Evolutionary conservation across 768 basidiomycete species (phyloP).

Genomic region (Mycena galericulata): DNA sequence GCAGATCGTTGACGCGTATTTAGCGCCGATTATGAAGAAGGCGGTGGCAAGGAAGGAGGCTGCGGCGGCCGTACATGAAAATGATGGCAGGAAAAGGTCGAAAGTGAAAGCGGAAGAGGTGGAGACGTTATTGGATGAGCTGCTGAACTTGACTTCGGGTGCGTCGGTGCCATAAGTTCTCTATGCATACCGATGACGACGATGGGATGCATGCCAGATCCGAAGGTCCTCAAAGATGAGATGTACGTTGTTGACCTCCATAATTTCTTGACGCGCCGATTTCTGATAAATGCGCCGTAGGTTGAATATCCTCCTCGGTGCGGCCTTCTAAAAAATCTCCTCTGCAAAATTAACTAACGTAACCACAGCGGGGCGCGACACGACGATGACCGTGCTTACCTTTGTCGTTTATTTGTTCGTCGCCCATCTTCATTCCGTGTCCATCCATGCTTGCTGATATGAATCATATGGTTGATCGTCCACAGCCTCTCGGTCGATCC

Average conservation of each 20-base stretch:
- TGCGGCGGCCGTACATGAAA: not conserved
- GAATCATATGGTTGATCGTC: not conserved
- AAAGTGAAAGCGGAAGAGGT: constrained; percentile 42
- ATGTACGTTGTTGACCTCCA: constrained; percentile 1
- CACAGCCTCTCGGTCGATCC: constrained; percentile 20
- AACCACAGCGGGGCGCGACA: constrained; percentile 19
- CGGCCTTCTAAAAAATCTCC: not conserved
- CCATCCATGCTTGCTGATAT: no score
- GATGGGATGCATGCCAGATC: not conserved
- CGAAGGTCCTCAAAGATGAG: constrained; percentile 28
- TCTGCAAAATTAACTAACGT: not conserved
- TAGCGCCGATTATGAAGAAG: constrained; percentile 64
- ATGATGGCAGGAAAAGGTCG: constrained; percentile 32
- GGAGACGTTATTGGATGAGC: constrained; percentile 61
- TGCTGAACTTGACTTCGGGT: constrained; percentile 66
- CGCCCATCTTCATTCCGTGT: not conserved
- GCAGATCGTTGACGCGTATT: constrained; percentile 61
- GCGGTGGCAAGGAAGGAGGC: constrained; percentile 37
- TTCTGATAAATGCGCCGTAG: not conserved
- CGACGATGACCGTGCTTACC: constrained; percentile 21
- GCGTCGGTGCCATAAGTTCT: constrained; percentile 12
- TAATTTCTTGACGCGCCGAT: not conserved
- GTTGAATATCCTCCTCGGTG: constrained; percentile 24
- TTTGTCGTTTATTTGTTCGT: constrained; percentile 20
- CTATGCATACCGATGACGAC: no score